Evolutionary conservation across 768 basidiomycete genomes (phyloP).

Genomic region (Boletus eberwhitei): DNA sequence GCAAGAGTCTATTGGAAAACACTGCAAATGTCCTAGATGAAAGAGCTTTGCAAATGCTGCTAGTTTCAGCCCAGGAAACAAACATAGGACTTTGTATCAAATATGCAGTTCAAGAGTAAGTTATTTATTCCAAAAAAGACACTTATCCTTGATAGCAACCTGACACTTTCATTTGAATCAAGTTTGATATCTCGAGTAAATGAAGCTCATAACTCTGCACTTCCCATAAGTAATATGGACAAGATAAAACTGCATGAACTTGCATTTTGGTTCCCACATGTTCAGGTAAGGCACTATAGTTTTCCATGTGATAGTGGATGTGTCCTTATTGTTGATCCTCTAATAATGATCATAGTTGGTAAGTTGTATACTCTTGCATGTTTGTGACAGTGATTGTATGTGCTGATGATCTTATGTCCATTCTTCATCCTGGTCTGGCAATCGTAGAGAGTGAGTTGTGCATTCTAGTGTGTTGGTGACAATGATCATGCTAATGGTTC

Average conservation of each 20-base stretch:
- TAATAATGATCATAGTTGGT: background rate
- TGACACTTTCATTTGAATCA: background rate
- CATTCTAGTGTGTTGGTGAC: too few relatives aligned
- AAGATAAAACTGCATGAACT: background rate
- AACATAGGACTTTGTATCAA: constrained; percentile 1
- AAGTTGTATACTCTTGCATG: background rate
- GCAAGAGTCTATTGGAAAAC: background rate
- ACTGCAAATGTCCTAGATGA: background rate
- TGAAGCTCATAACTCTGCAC: background rate
- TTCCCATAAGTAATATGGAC: background rate
- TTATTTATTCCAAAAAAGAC: fast-evolving
- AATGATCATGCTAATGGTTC: too few relatives aligned
- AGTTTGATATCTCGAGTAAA: background rate
- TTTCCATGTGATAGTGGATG: background rate
- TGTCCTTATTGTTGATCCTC: background rate
- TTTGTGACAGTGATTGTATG: too few relatives aligned
- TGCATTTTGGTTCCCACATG: constrained; percentile 1
- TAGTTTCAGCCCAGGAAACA: background rate
- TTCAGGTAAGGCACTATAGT: background rate
- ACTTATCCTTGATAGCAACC: background rate
- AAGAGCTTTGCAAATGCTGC: background rate
- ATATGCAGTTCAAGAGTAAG: background rate
- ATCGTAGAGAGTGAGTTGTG: too few relatives aligned
- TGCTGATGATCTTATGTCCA: too few relatives aligned
- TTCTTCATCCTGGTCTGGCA: too few relatives aligned